Evolutionary conservation across 768 basidiomycete species (phyloP).

Genomic region (Tricholoma hemisulphureum): DNA sequence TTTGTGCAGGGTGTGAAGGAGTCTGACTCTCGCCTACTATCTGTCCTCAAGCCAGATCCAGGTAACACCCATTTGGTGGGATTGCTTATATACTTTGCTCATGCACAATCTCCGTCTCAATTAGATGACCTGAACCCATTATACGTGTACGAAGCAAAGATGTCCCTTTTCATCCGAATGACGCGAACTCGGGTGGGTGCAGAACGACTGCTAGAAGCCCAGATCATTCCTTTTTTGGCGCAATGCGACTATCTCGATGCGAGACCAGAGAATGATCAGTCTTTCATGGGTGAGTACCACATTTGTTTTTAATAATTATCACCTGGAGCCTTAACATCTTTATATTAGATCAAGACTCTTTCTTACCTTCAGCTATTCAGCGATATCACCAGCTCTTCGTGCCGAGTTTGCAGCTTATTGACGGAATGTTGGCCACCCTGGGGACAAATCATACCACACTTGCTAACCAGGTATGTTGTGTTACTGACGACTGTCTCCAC

Average conservation of each 20-base stretch:
- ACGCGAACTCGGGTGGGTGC: conserved; percentile 82
- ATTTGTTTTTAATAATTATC: neutral
- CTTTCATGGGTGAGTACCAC: conserved; percentile 65
- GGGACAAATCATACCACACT: conserved; percentile 67
- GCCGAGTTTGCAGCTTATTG: conserved; percentile 80
- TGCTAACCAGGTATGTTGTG: conserved; percentile 56
- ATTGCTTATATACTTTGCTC: neutral
- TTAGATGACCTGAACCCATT: conserved; percentile 85
- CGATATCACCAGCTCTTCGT: conserved; percentile 90
- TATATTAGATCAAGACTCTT: conserved; percentile 71
- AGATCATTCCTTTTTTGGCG: conserved; percentile 68
- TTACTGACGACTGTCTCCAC: neutral
- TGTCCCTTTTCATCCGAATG: conserved; percentile 84
- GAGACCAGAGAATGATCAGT: conserved; percentile 78
- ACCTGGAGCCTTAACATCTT: neutral
- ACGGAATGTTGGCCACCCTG: conserved; percentile 74
- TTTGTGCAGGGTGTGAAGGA: conserved; percentile 87
- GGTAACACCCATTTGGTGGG: conserved; percentile 51
- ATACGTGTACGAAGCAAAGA: conserved; percentile 94
- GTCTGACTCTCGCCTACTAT: conserved; percentile 68
- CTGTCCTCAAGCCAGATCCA: conserved; percentile 84
- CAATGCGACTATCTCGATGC: conserved; percentile 88
- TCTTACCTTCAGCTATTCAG: conserved; percentile 82
- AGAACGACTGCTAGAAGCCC: conserved; percentile 78
- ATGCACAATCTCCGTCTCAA: neutral